These are phyloP conservation scores for Pseudocercospora cruenta DNA, from an alignment of 2,329 filamentous ascomycete species.

Conservation along the genomic window DNA sequence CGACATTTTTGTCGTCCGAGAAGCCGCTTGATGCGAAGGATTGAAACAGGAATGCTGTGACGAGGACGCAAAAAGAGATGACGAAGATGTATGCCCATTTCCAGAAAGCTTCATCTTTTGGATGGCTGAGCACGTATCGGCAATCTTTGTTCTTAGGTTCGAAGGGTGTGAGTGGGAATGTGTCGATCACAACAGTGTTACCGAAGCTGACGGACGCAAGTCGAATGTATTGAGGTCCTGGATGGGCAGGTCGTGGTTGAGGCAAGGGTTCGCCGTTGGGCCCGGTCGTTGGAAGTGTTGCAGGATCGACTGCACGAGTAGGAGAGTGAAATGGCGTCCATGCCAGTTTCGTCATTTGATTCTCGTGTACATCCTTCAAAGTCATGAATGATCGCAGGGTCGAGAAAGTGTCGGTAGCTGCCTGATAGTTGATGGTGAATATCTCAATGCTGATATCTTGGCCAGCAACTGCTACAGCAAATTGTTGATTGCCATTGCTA, in stretches of 20 bases:
- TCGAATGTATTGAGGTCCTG: slow-evolving; percentile 65
- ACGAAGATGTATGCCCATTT: slow-evolving; percentile 60
- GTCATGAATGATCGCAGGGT: slow-evolving; percentile 55
- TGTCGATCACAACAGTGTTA: slow-evolving; percentile 79
- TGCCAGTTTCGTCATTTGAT: slow-evolving; percentile 60
- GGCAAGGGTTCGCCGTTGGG: slow-evolving; percentile 26
- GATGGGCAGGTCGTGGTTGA: slow-evolving; percentile 28
- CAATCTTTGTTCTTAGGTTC: slow-evolving; percentile 52
- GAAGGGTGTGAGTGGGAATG: slow-evolving; percentile 66
- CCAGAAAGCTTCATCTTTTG: slow-evolving; percentile 56
- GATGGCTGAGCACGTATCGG: slow-evolving; percentile 71
- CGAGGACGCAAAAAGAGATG: slow-evolving; percentile 63
- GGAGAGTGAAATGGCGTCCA: slow-evolving; percentile 52
- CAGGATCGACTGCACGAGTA: slow-evolving; percentile 30
- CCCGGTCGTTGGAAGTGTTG: slow-evolving; percentile 30
- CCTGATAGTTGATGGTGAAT: slow-evolving; percentile 74
- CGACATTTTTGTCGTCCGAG: slow-evolving; percentile 29
- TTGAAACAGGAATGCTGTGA: slow-evolving; percentile 66
- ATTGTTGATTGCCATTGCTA: slow-evolving; percentile 69
- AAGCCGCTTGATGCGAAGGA: slow-evolving; percentile 56
- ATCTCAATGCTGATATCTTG: slow-evolving; percentile 79
- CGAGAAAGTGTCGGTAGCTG: slow-evolving; percentile 49
- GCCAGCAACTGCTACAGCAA: slow-evolving; percentile 77
- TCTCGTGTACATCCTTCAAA: slow-evolving; percentile 59
- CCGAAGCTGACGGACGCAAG: slow-evolving; percentile 81